phyloP scores from a whole-genome alignment of 441 rosid genomes.

The Eutrema salsugineum region DNA sequence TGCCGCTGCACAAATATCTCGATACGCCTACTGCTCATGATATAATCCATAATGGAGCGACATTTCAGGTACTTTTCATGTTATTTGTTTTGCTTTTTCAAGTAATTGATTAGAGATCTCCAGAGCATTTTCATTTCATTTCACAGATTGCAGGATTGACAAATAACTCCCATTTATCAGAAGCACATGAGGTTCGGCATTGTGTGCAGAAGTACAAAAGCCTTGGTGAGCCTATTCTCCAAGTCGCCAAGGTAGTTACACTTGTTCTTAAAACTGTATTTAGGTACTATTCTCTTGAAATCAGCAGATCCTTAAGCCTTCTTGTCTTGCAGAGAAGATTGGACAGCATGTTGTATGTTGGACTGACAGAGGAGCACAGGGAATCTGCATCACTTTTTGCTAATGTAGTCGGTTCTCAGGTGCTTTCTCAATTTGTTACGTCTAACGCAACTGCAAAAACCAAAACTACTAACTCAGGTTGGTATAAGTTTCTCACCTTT shows the following conservation, averaged over 20 bases:
- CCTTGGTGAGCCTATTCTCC: conserved; percentile 77
- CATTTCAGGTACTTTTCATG: conserved; percentile 67
- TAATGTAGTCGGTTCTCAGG: conserved; percentile 87
- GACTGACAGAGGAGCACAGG: conserved; percentile 92
- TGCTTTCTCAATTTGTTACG: conserved; percentile 59
- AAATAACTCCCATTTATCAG: conserved; percentile 72
- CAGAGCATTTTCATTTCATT: conserved; percentile 32
- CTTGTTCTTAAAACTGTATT: conserved; percentile 18
- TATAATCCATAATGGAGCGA: conserved; percentile 92
- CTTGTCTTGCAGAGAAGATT: conserved; percentile 87
- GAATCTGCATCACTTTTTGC: conserved; percentile 97
- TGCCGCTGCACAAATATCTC: conserved; percentile 82
- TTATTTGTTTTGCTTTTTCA: conserved; percentile 2
- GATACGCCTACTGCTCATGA: conserved; percentile 70
- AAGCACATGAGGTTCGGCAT: conserved; percentile 81
- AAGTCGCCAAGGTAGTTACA: conserved; percentile 81
- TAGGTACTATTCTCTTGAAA: not conserved
- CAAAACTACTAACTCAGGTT: conserved; percentile 47
- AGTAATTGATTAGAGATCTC: conserved; percentile 19
- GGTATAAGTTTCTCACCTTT: conserved; percentile 25
- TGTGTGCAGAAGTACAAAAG: conserved; percentile 70
- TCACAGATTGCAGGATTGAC: conserved; percentile 93
- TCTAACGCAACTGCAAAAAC: conserved; percentile 36
- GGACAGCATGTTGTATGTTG: conserved; percentile 89
- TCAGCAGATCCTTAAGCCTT: not conserved